Base-by-base conservation (phyloP, 2,329 filamentous ascomycete genomes). In the Pestalotiopsis sp. region DNA sequence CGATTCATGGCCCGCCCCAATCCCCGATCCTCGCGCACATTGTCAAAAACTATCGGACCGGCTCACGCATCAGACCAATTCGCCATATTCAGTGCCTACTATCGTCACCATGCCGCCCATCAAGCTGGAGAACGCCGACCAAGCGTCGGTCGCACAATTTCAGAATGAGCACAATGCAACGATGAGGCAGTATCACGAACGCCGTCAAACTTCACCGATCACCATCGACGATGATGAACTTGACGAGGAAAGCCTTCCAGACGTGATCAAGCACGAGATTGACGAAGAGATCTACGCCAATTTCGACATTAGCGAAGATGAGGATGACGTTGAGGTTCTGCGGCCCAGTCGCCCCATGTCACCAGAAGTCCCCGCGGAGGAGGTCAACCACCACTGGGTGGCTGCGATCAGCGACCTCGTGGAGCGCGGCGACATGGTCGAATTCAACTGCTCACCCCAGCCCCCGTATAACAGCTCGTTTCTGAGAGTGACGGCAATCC, bases 401-500 rank as follows among this genome's bases (percentile, higher is more conserved):
- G 38, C 49, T 49, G 23, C n/a, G 2, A 52, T 52, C 38, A 23
- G n/a, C 13, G 41, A 27, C 4, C 20, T 27, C 6, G 45, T 52
- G 17, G n/a, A 52, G 45, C 17, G 45, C 17, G 62, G 64, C 17
- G 64, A 66, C 20, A 66, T 59, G 45, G 64, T 66, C 17, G 45
- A 66, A 31, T 58, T 66, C 31, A 25, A 31, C 20, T 13, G 20
- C 31, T 36, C 31, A 58, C 11, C 38, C 13, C 6, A 3, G 3
- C 2, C 11, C 7, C 20, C 45, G 6, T 27, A 59, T 23, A 25
- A 20, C 49, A 57, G 27, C 25, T 27, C 23, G 5, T 75, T 75
- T 57, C 40, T 75, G 6, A 31, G 58, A 1, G 69, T 75, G 3
- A 4, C 12, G 1, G 4, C 60, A 2, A 70, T 74, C 6, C 71